Evolutionary conservation across 768 basidiomycete genomes (phyloP), one percentile per base, ranked within the genome.

Genomic region (Leccinum incarnatum): DNA sequence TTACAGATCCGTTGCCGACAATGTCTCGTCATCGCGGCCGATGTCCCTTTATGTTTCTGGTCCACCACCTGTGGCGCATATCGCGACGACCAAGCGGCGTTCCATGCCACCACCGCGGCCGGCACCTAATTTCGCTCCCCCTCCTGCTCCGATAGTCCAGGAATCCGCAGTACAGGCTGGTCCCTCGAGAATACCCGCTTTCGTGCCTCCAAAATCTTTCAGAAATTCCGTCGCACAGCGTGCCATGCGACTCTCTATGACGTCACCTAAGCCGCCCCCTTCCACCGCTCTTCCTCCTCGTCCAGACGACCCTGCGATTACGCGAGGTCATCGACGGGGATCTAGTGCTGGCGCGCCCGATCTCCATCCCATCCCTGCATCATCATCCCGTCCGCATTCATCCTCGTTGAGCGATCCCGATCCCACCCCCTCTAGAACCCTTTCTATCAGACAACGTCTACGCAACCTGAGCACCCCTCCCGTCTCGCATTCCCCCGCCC

Each of bases 41-140:
- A 63, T 69, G 56, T 72, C 70, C 23, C 55, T 70, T 48, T 60
- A 61, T 8, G 54, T 62, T 23, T 27, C 61, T 51, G 56, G 59
- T 6, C 57, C 62, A 23, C 62, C 60, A 19, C 55, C 59, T 14
- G 51, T 62, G 40, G 55, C 61, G 10, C 52, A 64, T 53, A 51
- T 53, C 30, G 62, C 60, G 36, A 74, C 77, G 5, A 62, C 77
- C 30, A 80, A 86, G 65, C 78, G 89, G 42, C 66, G 75, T 19
- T 89, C 87, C 4, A 81, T 88, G 70, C 88, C 89, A 3, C 90
- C 89, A 17, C 87, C 84, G 29, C 84, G 87, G 14, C 90, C 90
- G 30, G 82, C 86, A 4, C 89, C 91, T 0, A 86, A 81, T 27
- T 80, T 80, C 51, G 87, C 88, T 6, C 81, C 86, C 15, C 89